phyloP scores from a whole-genome alignment of 495 filamentous ascomycete species.

The Halenospora varia region DNA sequence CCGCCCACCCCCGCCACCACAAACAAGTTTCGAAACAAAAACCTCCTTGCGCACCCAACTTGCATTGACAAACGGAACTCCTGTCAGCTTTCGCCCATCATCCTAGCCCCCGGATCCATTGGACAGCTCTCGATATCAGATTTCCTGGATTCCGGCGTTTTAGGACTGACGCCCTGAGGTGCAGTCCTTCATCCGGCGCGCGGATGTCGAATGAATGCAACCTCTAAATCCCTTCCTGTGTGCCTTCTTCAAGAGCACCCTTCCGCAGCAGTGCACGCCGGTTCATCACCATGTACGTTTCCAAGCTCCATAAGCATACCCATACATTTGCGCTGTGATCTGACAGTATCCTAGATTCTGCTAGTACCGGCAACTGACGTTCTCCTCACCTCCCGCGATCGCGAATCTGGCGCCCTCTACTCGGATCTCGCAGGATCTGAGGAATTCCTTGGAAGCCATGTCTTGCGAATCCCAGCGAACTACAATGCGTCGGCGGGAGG shows the following conservation, averaged over 20 bases:
- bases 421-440: constrained; percentile 80
- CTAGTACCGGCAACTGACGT: constrained; percentile 92
- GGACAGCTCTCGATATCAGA: constrained; percentile 15
- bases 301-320: constrained; percentile 1
- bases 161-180: constrained; percentile 20
- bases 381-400: constrained; percentile 82
- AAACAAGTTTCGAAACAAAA: too few species aligned
- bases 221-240: constrained; percentile 97
- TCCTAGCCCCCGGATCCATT: too few species aligned
- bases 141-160: constrained; percentile 9
- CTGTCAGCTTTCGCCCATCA: not conserved
- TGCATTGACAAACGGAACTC: too few species aligned
- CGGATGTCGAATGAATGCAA: constrained; percentile 74
- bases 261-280: constrained; percentile 89
- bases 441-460: constrained; percentile 96
- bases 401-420: constrained; percentile 74
- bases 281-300: constrained; percentile 77
- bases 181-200: constrained; percentile 20
- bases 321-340: constrained; percentile 11
- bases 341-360: constrained; percentile 57
- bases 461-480: constrained; percentile 73
- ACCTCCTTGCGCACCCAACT: too few species aligned
- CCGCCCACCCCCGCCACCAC: too few species aligned
- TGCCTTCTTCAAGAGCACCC: constrained; percentile 95
- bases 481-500: constrained; percentile 50